phyloP scores from a whole-genome alignment of 331 rosid species.

The Spiraea crenata region DNA sequence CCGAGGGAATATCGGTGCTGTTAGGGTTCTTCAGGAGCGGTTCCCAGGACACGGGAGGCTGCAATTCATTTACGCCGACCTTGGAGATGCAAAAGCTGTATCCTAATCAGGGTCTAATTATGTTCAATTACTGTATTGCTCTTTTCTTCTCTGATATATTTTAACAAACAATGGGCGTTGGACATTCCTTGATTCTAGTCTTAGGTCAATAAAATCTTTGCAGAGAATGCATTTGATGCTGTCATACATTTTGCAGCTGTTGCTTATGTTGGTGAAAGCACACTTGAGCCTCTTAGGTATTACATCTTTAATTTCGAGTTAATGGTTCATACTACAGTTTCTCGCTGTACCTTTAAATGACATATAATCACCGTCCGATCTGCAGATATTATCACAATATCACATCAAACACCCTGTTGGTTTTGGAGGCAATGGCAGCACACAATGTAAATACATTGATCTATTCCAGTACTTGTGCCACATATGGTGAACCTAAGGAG shows the following conservation, averaged over 20 bases:
- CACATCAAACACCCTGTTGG: slow-evolving; percentile 85
- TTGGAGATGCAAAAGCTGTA: slow-evolving; percentile 50
- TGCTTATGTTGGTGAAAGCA: slow-evolving; percentile 98
- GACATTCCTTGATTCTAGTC: slow-evolving; percentile 46
- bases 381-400: slow-evolving; percentile 95
- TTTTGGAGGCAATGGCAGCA: slow-evolving; percentile 87
- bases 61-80: slow-evolving; percentile 45
- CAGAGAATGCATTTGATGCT: slow-evolving; percentile 89
- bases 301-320: not conserved
- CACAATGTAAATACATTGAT: slow-evolving; percentile 78
- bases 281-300: slow-evolving; percentile 80
- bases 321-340: not conserved
- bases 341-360: not conserved
- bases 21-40: slow-evolving; percentile 34
- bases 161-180: not conserved
- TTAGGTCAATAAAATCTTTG: slow-evolving; percentile 73
- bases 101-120: not conserved
- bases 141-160: not conserved
- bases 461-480: slow-evolving; percentile 97
- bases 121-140: too few species aligned
- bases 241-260: slow-evolving; percentile 98
- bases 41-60: slow-evolving; percentile 45
- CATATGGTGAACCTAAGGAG: slow-evolving; percentile 87
- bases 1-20: slow-evolving; percentile 45
- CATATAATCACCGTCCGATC: slow-evolving; percentile 3